These are phyloP conservation scores for Botrytis cinerea DNA, from an alignment of 2,329 filamentous ascomycete species.

Conservation along the genomic window DNA sequence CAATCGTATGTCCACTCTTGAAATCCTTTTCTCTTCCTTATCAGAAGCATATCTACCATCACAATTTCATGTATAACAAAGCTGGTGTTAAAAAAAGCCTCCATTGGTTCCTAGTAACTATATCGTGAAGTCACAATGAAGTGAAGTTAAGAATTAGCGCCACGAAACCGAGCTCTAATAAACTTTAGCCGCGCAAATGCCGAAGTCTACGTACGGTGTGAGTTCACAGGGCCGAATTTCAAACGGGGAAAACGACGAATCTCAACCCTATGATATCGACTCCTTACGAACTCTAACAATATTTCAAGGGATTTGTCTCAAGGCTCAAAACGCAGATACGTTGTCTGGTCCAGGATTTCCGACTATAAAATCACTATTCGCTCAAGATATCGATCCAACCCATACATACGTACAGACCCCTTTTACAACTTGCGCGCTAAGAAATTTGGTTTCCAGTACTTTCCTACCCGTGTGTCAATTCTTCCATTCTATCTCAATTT, in stretches of 20 bases:
- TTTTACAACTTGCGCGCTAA: no score
- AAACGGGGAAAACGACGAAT: background rate
- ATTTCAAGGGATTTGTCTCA: accelerated
- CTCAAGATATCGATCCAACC: no score
- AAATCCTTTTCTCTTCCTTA: background rate
- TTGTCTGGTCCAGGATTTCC: background rate
- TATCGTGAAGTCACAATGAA: background rate
- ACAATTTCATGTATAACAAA: background rate
- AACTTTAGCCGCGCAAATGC: background rate
- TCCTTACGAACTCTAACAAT: accelerated
- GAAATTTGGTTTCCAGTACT: no score
- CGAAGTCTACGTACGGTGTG: background rate
- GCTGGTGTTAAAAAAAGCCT: accelerated
- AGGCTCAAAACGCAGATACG: background rate
- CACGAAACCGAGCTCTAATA: background rate
- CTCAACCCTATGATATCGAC: background rate
- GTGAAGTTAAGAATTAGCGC: background rate
- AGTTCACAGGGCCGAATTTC: background rate
- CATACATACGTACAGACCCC: no score
- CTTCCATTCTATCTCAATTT: no score
- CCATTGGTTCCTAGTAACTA: no score
- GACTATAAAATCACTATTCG: background rate
- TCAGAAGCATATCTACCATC: background rate
- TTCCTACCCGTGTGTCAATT: no score
- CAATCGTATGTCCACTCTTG: accelerated